A percentile compares a stretch with the other conserved stretches of the same genome.
Conservation (phyloP, 2,329 filamentous ascomycete species). For the Aspergillus unguis region DNA sequence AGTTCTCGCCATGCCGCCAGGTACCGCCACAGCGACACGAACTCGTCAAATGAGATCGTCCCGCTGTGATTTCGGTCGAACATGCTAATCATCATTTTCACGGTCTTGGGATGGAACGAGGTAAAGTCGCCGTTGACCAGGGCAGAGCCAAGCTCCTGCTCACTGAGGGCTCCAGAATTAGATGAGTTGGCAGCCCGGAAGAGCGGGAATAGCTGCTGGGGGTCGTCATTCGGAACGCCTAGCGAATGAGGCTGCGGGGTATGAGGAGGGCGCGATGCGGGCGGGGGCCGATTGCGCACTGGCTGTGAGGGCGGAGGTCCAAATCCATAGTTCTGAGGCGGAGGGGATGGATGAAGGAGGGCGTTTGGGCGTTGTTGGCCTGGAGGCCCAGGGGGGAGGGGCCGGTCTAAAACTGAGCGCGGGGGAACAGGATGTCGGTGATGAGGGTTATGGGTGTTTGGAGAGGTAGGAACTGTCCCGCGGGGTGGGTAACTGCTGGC, state of each 20-base stretch:
- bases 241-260: constrained; percentile 57
- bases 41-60: constrained; percentile 91
- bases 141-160: constrained; percentile 80
- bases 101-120: constrained; percentile 87
- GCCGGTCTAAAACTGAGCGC: constrained; percentile 18
- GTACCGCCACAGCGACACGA: constrained; percentile 95
- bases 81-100: constrained; percentile 99
- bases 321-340: constrained; percentile 48
- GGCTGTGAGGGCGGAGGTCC: constrained; percentile 51
- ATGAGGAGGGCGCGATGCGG: constrained; percentile 62
- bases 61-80: constrained; percentile 90
- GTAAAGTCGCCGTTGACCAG: constrained; percentile 97
- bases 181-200: constrained; percentile 82
- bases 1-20: constrained; percentile 88
- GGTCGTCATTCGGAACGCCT: constrained; percentile 50
- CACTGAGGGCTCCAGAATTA: constrained; percentile 78
- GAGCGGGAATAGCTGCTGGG: constrained; percentile 68
- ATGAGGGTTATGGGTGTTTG: constrained; percentile 20
- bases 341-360: constrained; percentile 42
- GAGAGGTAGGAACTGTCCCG: constrained; percentile 21
- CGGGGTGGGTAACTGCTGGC: constrained; percentile 21
- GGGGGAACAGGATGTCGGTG: constrained; percentile 19
- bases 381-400: constrained; percentile 16
- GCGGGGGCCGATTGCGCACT: constrained; percentile 54
- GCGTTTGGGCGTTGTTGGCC: constrained; percentile 29